Percentiles rank a stretch among this genome's conserved stretches.
phyloP scores from a whole-genome alignment of 805 yeast species.

The Blastobotrys muscicola region DNA sequence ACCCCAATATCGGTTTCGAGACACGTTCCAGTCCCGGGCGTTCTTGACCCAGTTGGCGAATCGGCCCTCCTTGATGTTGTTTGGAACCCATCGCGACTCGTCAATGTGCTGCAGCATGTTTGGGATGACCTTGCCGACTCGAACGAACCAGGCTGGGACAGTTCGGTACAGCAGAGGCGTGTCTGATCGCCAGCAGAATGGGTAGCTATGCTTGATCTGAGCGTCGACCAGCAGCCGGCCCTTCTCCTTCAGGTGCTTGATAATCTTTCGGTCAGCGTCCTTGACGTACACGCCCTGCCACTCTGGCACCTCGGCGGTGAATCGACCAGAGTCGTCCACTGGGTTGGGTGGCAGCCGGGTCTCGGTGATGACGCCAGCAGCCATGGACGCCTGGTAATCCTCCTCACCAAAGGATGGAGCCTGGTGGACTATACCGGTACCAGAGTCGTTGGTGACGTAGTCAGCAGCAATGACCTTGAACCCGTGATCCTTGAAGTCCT shows the following conservation, averaged over 20 bases:
- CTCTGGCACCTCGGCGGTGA: constrained; percentile 65
- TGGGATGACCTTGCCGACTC: constrained; percentile 79
- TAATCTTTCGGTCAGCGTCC: constrained; percentile 88
- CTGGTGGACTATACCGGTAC: constrained; percentile 99
- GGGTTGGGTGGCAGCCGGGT: constrained; percentile 75
- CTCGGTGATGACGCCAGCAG: constrained; percentile 64
- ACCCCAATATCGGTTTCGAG: constrained; percentile 99
- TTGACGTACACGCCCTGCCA: constrained; percentile 82
- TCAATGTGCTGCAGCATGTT: constrained; percentile 80
- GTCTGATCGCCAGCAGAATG: constrained; percentile 99
- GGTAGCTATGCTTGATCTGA: constrained; percentile 92
- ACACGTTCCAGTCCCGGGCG: constrained; percentile 98
- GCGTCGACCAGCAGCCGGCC: constrained; percentile 69
- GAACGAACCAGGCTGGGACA: constrained; percentile 98
- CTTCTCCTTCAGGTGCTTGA: constrained; percentile 66
- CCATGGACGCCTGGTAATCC: constrained; percentile 79
- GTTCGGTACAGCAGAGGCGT: constrained; percentile 94
- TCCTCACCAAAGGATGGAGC: constrained; percentile 99
- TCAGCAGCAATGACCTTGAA: constrained; percentile 75
- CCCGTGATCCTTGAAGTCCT: constrained; percentile 59
- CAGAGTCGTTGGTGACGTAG: constrained; percentile 87
- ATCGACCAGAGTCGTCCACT: constrained; percentile 84
- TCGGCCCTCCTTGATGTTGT: constrained; percentile 82
- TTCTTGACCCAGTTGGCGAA: constrained; percentile 97
- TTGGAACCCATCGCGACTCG: constrained; percentile 91